Conservation (phyloP, 106 monocot genomes). For the Acanthochlamys bracteata region DNA sequence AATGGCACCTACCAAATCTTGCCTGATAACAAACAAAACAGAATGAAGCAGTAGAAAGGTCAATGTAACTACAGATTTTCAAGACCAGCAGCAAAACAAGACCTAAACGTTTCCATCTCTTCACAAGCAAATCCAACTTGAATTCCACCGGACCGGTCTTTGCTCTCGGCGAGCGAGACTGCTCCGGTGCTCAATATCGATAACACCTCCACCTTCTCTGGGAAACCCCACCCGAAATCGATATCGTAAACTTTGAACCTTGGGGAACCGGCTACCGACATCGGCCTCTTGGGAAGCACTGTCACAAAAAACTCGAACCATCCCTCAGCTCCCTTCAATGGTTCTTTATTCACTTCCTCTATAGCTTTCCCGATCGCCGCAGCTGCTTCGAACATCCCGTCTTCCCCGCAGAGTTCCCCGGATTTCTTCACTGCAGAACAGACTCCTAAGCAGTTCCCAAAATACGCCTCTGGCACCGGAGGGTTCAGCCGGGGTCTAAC, state of each 20-base stretch:
- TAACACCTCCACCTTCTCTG: conserved; percentile 26
- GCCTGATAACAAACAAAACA: too few species aligned
- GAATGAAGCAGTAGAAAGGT: too few species aligned
- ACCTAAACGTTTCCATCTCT: too few species aligned
- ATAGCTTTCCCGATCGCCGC: conserved; percentile 18
- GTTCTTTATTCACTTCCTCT: not conserved
- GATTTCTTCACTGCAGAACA: not conserved
- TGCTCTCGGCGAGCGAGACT: conserved; percentile 28
- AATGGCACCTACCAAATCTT: too few species aligned
- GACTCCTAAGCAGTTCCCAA: conserved; percentile 34
- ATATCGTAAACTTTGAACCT: conserved; percentile 25
- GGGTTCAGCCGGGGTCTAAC: conserved; percentile 12
- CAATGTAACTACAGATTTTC: too few species aligned
- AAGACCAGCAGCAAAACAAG: too few species aligned
- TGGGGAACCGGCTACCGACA: conserved; percentile 21
- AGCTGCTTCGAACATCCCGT: conserved; percentile 15
- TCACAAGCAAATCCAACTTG: too few species aligned
- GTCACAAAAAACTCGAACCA: not conserved
- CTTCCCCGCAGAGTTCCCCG: conserved; percentile 4
- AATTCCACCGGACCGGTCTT: conserved; percentile 14
- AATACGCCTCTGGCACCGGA: conserved; percentile 21
- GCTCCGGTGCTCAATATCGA: conserved; percentile 13
- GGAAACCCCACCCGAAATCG: conserved; percentile 42
- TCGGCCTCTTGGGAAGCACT: not conserved
- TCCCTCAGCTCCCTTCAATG: not conserved